phyloP scores from a whole-genome alignment of 2,329 filamentous ascomycete genomes.

The Lecanicillium sp. region DNA sequence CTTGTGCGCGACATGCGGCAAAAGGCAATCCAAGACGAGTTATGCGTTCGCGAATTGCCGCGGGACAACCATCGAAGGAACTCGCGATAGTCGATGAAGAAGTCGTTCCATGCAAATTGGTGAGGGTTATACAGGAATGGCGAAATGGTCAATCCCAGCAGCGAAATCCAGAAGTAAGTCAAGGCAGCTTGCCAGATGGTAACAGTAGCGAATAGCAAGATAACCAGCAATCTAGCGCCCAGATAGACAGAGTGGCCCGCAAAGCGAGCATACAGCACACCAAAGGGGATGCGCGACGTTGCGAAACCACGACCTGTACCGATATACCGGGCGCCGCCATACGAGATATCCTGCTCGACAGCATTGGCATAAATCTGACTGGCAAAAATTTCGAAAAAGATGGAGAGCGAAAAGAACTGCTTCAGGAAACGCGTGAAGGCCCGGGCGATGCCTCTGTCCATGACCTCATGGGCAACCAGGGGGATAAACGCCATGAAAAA shows the following conservation, averaged over 20 bases:
- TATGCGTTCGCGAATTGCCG: conserved; percentile 91
- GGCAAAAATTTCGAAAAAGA: conserved; percentile 97
- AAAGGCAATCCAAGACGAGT: conserved; percentile 95
- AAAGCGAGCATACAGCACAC: conserved; percentile 92
- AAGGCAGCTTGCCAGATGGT: conserved; percentile 87
- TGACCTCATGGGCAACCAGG: conserved; percentile 87
- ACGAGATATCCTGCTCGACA: conserved; percentile 88
- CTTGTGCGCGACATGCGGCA: conserved; percentile 91
- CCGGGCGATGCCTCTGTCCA: conserved; percentile 88
- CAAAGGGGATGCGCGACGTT: conserved; percentile 95
- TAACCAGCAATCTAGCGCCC: conserved; percentile 80
- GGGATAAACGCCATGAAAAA: conserved; percentile 97
- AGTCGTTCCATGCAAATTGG: conserved; percentile 97
- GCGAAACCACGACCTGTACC: conserved; percentile 98
- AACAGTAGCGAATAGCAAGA: conserved; percentile 90
- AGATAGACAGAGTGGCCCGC: conserved; percentile 95
- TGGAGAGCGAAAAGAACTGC: conserved; percentile 89
- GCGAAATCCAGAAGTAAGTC: conserved; percentile 92
- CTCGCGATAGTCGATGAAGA: conserved; percentile 99
- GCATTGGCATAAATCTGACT: conserved; percentile 98
- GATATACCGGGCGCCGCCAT: conserved; percentile 94
- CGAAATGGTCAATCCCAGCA: conserved; percentile 80
- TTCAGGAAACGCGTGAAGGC: conserved; percentile 90
- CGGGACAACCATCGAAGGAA: conserved; percentile 95
- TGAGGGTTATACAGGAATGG: conserved; percentile 99